Evolutionary conservation across 2,329 filamentous ascomycete genomes (phyloP).

Genomic region (Claviceps sp.): DNA sequence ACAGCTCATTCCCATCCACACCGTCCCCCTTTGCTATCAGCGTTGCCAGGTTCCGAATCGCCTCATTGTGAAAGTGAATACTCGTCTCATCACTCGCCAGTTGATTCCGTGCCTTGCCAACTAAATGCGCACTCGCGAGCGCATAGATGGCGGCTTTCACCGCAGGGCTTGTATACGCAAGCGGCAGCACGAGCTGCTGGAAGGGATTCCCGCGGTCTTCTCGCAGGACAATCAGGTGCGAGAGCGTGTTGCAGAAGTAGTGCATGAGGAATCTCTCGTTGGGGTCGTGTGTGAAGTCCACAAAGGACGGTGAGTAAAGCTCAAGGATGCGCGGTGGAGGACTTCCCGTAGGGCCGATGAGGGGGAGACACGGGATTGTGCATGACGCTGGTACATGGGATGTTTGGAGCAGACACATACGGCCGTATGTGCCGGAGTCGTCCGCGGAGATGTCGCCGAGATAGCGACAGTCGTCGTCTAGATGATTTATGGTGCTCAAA

Average conservation of each 20-base stretch:
- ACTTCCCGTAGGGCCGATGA: constrained; percentile 10
- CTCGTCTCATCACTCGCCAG: constrained; percentile 33
- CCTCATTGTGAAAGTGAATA: constrained; percentile 44
- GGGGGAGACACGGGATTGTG: constrained; percentile 13
- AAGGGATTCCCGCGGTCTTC: constrained; percentile 51
- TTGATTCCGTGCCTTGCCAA: constrained; percentile 44
- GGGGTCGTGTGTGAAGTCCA: constrained; percentile 41
- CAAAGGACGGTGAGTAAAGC: constrained; percentile 38
- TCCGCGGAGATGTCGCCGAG: constrained; percentile 6
- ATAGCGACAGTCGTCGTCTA: constrained; percentile 5
- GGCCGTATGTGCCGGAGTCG: not conserved
- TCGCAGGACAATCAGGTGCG: constrained; percentile 51
- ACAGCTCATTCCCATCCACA: constrained; percentile 40
- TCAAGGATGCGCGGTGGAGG: constrained; percentile 28
- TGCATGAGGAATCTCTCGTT: constrained; percentile 44
- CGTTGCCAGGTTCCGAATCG: constrained; percentile 42
- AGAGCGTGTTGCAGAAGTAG: constrained; percentile 51
- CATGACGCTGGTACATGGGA: constrained; percentile 6
- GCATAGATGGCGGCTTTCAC: constrained; percentile 79
- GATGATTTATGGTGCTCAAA: not conserved
- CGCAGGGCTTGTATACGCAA: constrained; percentile 39
- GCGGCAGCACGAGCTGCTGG: constrained; percentile 47
- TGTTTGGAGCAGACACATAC: not conserved
- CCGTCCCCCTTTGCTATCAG: constrained; percentile 40
- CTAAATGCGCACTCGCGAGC: constrained; percentile 69